Evolutionary conservation across 2,329 filamentous ascomycete genomes (phyloP).

Genomic region (Neodidymelliopsis sp.): DNA sequence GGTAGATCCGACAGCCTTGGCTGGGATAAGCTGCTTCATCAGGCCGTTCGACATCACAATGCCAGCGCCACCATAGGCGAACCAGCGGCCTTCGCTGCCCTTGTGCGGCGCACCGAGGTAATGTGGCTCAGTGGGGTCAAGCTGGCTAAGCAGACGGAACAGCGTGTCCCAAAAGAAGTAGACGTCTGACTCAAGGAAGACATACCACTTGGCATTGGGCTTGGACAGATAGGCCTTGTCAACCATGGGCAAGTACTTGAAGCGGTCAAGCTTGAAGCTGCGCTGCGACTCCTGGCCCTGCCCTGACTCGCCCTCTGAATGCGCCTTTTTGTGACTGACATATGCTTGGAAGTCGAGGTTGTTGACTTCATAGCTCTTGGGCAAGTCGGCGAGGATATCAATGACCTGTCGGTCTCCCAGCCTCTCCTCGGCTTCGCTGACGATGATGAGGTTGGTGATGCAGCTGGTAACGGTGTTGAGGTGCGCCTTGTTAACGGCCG

Average conservation of each 20-base stretch:
- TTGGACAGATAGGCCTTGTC: conserved; percentile 56
- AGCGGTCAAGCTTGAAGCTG: conserved; percentile 65
- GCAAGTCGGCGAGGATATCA: conserved; percentile 57
- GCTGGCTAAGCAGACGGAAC: conserved; percentile 51
- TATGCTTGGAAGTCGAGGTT: conserved; percentile 63
- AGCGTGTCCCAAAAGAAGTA: conserved; percentile 52
- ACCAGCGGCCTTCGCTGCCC: conserved; percentile 42
- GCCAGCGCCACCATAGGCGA: conserved; percentile 56
- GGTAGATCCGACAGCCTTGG: conserved; percentile 26
- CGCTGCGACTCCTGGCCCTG: conserved; percentile 59
- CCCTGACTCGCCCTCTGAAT: conserved; percentile 46
- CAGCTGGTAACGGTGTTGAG: conserved; percentile 62
- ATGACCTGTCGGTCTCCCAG: conserved; percentile 59
- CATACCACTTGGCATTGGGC: conserved; percentile 49
- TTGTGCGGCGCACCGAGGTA: conserved; percentile 52
- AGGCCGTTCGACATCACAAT: conserved; percentile 59
- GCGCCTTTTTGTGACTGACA: conserved; percentile 52
- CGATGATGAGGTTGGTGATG: conserved; percentile 63
- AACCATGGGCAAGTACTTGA: conserved; percentile 66
- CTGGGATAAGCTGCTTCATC: conserved; percentile 57
- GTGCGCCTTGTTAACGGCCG: conserved; percentile 54
- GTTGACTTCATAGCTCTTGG: conserved; percentile 51
- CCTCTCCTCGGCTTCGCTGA: conserved; percentile 66
- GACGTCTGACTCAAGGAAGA: conserved; percentile 50
- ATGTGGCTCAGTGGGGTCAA: conserved; percentile 47